phyloP scores from a whole-genome alignment of 768 basidiomycete genomes.

The Exidia glandulosa region DNA sequence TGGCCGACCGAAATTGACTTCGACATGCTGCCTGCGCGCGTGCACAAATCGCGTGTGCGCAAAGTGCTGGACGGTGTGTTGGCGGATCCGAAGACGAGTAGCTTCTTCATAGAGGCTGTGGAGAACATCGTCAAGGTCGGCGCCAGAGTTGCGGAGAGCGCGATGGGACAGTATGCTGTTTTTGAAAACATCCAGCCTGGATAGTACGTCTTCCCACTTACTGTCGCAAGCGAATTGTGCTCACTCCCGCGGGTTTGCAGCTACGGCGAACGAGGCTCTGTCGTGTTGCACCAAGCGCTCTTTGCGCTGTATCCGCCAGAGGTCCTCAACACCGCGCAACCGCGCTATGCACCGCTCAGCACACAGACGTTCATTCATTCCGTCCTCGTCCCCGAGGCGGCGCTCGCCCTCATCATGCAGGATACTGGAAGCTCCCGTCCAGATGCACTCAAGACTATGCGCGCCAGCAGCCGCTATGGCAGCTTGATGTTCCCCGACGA shows the following conservation, averaged over 20 bases:
- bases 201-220: slow-evolving; percentile 49
- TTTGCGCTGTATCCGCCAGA: slow-evolving; percentile 62
- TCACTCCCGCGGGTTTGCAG: slow-evolving; percentile 30
- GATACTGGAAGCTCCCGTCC: slow-evolving; percentile 41
- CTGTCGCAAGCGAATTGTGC: not conserved
- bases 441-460: slow-evolving; percentile 47
- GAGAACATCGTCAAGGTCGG: slow-evolving; percentile 56
- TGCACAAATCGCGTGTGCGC: slow-evolving; percentile 27
- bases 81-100: slow-evolving; percentile 21
- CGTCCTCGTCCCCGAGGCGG: slow-evolving; percentile 85
- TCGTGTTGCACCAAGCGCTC: slow-evolving; percentile 69
- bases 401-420: slow-evolving; percentile 67
- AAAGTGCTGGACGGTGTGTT: slow-evolving; percentile 11
- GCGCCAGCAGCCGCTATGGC: slow-evolving; percentile 74
- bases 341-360: slow-evolving; percentile 49
- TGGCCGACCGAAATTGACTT: slow-evolving; percentile 75
- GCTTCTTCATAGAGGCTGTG: slow-evolving; percentile 62
- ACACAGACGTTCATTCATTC: slow-evolving; percentile 69
- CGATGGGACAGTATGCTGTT: slow-evolving; percentile 62
- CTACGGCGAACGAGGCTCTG: slow-evolving; percentile 77
- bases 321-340: slow-evolving; percentile 29
- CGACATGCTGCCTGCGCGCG: slow-evolving; percentile 37
- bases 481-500: slow-evolving; percentile 75
- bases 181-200: slow-evolving; percentile 82
- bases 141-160: slow-evolving; percentile 50